Conservation (phyloP, 2,329 filamentous ascomycete species). For the Capronia coronata region DNA sequence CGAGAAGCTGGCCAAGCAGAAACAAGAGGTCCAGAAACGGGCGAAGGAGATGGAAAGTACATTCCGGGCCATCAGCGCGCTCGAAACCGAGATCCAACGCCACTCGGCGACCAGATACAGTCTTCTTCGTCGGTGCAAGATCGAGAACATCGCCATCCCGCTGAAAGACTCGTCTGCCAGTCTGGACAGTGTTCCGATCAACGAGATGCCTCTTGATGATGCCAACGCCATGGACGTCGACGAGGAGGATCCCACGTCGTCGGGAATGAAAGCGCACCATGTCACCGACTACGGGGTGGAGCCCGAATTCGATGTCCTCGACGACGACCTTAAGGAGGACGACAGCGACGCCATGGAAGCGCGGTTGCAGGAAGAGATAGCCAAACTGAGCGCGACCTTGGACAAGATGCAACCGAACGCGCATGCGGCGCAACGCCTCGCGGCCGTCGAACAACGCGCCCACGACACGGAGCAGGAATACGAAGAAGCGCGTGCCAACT, state of each 20-base stretch:
- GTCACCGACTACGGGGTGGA: constrained; percentile 80
- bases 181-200: constrained; percentile 78
- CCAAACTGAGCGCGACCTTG: constrained; percentile 66
- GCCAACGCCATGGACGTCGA: constrained; percentile 91
- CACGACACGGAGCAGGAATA: constrained; percentile 83
- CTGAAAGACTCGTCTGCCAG: constrained; percentile 62
- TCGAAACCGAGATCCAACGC: constrained; percentile 83
- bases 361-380: constrained; percentile 69
- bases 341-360: constrained; percentile 66
- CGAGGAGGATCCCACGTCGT: constrained; percentile 47
- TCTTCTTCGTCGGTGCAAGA: constrained; percentile 77
- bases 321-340: constrained; percentile 76
- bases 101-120: constrained; percentile 78
- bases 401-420: constrained; percentile 97
- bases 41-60: constrained; percentile 74
- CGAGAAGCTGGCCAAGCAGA: constrained; percentile 70
- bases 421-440: constrained; percentile 85
- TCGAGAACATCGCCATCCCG: constrained; percentile 86
- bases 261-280: constrained; percentile 51
- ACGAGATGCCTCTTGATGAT: constrained; percentile 70
- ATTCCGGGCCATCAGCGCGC: constrained; percentile 64
- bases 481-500: constrained; percentile 69
- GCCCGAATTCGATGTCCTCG: constrained; percentile 74
- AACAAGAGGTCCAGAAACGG: constrained; percentile 72
- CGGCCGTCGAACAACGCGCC: constrained; percentile 75